Evolutionary conservation across 2,329 filamentous ascomycete species (phyloP).

Genomic region (Penicillium hordei): DNA sequence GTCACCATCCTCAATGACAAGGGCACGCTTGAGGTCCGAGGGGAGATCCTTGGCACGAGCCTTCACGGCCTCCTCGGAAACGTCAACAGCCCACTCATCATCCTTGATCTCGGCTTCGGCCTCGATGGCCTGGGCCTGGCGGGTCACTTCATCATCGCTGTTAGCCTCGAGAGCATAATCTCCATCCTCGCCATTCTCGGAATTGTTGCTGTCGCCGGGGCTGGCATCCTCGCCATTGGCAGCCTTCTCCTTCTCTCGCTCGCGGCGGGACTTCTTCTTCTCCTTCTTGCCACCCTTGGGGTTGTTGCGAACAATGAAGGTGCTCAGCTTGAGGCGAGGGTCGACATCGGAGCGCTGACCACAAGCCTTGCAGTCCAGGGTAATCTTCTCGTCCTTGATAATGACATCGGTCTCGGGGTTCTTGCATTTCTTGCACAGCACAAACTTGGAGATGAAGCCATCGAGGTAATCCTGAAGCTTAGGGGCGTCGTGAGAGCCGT

Average conservation of each 20-base stretch:
- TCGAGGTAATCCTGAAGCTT: constrained; percentile 99
- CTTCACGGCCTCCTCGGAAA: constrained; percentile 91
- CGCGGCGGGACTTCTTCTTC: constrained; percentile 81
- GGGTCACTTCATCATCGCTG: constrained; percentile 90
- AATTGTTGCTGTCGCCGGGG: constrained; percentile 66
- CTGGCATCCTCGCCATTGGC: constrained; percentile 59
- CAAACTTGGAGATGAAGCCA: constrained; percentile 97
- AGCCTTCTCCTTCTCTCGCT: constrained; percentile 74
- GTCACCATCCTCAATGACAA: constrained; percentile 77
- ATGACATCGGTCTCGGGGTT: constrained; percentile 96
- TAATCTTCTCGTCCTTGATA: constrained; percentile 89
- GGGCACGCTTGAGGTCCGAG: constrained; percentile 89
- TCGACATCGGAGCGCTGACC: constrained; percentile 91
- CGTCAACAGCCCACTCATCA: constrained; percentile 93
- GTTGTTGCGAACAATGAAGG: constrained; percentile 95
- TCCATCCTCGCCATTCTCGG: constrained; percentile 62
- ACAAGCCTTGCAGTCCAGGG: constrained; percentile 97
- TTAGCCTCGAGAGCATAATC: constrained; percentile 67
- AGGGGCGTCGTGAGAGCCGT: constrained; percentile 89
- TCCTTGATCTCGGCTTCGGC: constrained; percentile 70
- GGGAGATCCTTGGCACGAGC: constrained; percentile 90
- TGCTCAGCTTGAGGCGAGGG: constrained; percentile 89
- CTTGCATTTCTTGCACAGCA: constrained; percentile 99
- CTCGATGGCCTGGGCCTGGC: constrained; percentile 72
- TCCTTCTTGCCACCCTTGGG: constrained; percentile 89